These are phyloP conservation scores for Ceratocystis albifundus DNA, from an alignment of 2,329 filamentous ascomycete genomes.

Conservation along the genomic window DNA sequence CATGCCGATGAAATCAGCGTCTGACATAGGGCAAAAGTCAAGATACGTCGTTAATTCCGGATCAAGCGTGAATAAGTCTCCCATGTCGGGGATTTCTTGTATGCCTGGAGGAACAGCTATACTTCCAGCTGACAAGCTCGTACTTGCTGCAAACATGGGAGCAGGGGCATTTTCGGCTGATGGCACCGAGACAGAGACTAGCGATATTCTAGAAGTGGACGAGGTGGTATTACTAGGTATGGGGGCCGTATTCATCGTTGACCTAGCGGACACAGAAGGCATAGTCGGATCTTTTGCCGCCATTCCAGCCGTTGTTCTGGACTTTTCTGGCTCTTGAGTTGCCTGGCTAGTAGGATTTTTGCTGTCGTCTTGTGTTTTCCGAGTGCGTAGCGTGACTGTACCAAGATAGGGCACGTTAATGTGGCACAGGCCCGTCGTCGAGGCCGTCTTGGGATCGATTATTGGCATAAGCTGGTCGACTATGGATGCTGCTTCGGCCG, in stretches of 20 bases:
- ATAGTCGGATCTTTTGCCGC: neutral
- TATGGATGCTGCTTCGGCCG: slow-evolving; percentile 35
- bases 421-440: slow-evolving; percentile 27
- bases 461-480: slow-evolving; percentile 36
- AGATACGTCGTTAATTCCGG: slow-evolving; percentile 4
- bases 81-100: neutral
- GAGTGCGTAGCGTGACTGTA: slow-evolving; percentile 35
- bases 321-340: neutral
- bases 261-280: neutral
- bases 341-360: neutral
- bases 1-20: neutral
- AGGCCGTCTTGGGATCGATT: slow-evolving; percentile 28
- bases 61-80: neutral
- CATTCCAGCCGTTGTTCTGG: neutral
- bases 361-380: neutral
- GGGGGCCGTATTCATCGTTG: neutral
- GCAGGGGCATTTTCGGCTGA: neutral
- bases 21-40: neutral
- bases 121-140: neutral
- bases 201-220: neutral
- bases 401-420: slow-evolving; percentile 39
- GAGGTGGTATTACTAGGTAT: neutral
- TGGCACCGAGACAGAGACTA: neutral
- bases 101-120: neutral
- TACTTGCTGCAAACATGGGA: neutral